Evolutionary conservation across 1,284 basidiomycete genomes (phyloP).

Genomic region (Thelephora terrestris): DNA sequence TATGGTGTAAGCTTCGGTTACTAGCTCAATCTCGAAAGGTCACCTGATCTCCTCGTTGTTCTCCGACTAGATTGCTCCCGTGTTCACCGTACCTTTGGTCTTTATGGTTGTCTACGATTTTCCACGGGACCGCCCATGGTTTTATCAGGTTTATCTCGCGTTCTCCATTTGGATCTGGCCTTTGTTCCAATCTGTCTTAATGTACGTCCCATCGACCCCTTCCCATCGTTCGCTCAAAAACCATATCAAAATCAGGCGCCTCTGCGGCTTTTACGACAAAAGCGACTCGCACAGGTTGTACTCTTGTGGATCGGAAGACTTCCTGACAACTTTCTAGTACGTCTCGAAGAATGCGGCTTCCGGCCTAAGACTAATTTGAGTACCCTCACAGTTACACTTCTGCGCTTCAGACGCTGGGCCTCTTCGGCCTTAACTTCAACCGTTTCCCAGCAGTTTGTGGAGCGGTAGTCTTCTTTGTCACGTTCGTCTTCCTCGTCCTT

Average conservation of each 20-base stretch:
- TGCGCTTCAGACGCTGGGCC: slow-evolving; percentile 64
- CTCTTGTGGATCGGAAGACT: slow-evolving; percentile 42
- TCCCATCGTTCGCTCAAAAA: neutral
- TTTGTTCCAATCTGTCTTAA: slow-evolving; percentile 40
- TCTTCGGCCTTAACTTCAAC: slow-evolving; percentile 68
- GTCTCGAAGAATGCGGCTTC: slow-evolving; percentile 22
- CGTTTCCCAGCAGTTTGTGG: slow-evolving; percentile 58
- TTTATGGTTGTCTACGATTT: slow-evolving; percentile 60
- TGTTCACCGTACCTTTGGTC: slow-evolving; percentile 30
- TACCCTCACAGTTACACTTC: slow-evolving; percentile 31
- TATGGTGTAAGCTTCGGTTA: slow-evolving; percentile 38
- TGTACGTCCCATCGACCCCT: slow-evolving; percentile 29
- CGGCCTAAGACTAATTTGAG: neutral
- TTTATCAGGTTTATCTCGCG: slow-evolving; percentile 51
- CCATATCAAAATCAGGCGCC: slow-evolving; percentile 28
- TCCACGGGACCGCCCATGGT: slow-evolving; percentile 44
- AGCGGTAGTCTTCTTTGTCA: slow-evolving; percentile 44
- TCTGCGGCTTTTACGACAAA: slow-evolving; percentile 43
- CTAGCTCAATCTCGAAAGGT: neutral
- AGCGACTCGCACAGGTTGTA: slow-evolving; percentile 14
- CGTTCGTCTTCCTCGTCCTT: slow-evolving; percentile 30
- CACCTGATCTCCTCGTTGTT: neutral
- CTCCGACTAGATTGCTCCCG: slow-evolving; percentile 31
- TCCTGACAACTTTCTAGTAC: slow-evolving; percentile 56
- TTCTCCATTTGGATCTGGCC: slow-evolving; percentile 49